phyloP scores from a whole-genome alignment of 2,329 filamentous ascomycete species.

The Colletotrichum coccodes region DNA sequence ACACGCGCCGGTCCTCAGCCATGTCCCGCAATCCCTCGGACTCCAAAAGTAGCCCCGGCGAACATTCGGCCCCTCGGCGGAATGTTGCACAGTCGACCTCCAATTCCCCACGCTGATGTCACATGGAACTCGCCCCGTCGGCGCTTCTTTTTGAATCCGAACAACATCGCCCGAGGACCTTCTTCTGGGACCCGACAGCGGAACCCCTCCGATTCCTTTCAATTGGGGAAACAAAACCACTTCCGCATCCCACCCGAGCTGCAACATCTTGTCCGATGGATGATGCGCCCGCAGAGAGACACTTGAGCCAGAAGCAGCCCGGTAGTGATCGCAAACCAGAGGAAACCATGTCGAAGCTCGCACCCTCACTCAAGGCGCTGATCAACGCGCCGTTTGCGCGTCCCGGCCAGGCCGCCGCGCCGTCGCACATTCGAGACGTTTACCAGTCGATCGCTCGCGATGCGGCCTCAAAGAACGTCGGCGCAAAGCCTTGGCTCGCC shows the following conservation, averaged over 20 bases:
- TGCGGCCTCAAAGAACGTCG: conserved; percentile 70
- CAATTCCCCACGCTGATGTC: conserved; percentile 21
- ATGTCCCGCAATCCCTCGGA: not conserved
- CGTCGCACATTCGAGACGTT: conserved; percentile 70
- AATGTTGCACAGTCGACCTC: conserved; percentile 9
- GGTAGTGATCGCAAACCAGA: not conserved
- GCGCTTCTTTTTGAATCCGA: conserved; percentile 9
- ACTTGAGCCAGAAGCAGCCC: not conserved
- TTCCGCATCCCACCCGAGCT: not conserved
- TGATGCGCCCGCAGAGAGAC: conserved; percentile 3
- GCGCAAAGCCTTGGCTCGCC: conserved; percentile 72
- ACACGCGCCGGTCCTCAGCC: conserved; percentile 5
- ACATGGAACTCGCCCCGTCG: conserved; percentile 16
- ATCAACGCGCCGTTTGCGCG: conserved; percentile 76
- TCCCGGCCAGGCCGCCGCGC: conserved; percentile 72
- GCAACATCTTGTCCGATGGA: conserved; percentile 10
- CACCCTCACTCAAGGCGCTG: conserved; percentile 75
- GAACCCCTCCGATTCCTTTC: conserved; percentile 10
- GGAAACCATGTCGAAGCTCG: conserved; percentile 76
- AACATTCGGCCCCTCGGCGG: conserved; percentile 20
- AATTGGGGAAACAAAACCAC: conserved; percentile 23
- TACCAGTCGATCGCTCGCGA: conserved; percentile 73
- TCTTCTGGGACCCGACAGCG: conserved; percentile 28
- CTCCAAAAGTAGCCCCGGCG: conserved; percentile 25
- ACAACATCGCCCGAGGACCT: not conserved